Conservation (phyloP, 805 yeast species). For the Schizosaccharomyces osmophilus region DNA sequence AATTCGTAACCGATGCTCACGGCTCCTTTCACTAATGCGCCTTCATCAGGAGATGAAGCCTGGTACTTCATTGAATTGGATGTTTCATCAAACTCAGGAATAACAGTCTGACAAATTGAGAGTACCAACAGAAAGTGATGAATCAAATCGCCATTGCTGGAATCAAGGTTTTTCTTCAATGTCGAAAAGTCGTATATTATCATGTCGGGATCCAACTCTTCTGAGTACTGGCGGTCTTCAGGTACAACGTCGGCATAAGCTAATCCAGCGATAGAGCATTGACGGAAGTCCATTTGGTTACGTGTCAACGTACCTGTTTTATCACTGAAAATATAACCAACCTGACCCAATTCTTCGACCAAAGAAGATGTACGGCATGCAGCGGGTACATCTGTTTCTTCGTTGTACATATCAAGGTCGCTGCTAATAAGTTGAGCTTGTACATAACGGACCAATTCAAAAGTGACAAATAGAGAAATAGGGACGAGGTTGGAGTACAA, state of each 20-base stretch:
- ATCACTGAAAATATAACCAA: slow-evolving; percentile 85
- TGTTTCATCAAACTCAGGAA: slow-evolving; percentile 42
- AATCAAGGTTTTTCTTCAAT: slow-evolving; percentile 15
- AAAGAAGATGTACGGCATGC: slow-evolving; percentile 84
- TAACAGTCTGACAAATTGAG: slow-evolving; percentile 91
- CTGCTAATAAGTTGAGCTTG: slow-evolving; percentile 86
- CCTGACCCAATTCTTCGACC: slow-evolving; percentile 93
- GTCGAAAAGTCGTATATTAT: slow-evolving; percentile 56
- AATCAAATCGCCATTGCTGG: slow-evolving; percentile 17
- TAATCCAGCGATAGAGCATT: slow-evolving; percentile 78
- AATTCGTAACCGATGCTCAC: slow-evolving; percentile 70
- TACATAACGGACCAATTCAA: slow-evolving; percentile 81
- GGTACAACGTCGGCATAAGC: slow-evolving; percentile 77
- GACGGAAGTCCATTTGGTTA: slow-evolving; percentile 87
- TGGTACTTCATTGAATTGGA: slow-evolving; percentile 46
- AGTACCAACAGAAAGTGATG: slow-evolving; percentile 60
- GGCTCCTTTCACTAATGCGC: slow-evolving; percentile 93
- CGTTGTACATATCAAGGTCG: slow-evolving; percentile 80
- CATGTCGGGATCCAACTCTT: slow-evolving; percentile 41
- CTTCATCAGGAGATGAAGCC: slow-evolving; percentile 98
- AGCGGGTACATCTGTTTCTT: slow-evolving; percentile 74
- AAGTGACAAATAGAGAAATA: slow-evolving; percentile 77
- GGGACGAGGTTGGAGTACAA: slow-evolving; percentile 93
- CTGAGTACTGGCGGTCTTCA: slow-evolving; percentile 35
- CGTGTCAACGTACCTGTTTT: slow-evolving; percentile 92